A percentile compares a stretch with the other conserved stretches of the same genome.
Evolutionary conservation across 495 filamentous ascomycete species (phyloP).

Genomic region (Neurospora intermedia): DNA sequence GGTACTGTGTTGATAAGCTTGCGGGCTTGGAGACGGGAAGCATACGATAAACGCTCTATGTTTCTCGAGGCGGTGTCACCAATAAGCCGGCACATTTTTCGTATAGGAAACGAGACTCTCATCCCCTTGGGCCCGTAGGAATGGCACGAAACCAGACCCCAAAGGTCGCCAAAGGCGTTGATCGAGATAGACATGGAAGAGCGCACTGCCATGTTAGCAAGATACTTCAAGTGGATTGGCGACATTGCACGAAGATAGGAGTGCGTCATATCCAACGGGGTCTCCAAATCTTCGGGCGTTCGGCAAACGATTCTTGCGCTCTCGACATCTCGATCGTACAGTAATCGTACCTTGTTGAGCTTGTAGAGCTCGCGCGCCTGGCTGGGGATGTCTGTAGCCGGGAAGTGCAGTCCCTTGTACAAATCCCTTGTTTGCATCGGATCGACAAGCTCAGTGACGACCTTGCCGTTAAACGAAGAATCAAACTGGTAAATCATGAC

Average conservation of each 20-base stretch:
- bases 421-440: slow-evolving; percentile 69
- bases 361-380: slow-evolving; percentile 77
- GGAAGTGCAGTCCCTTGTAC: slow-evolving; percentile 85
- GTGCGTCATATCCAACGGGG: slow-evolving; percentile 74
- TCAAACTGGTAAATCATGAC: slow-evolving; percentile 96
- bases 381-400: slow-evolving; percentile 81
- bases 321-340: slow-evolving; percentile 67
- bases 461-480: slow-evolving; percentile 65
- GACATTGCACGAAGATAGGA: slow-evolving; percentile 84
- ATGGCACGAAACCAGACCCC: slow-evolving; percentile 87
- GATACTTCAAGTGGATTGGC: slow-evolving; percentile 80
- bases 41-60: slow-evolving; percentile 81
- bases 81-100: slow-evolving; percentile 89
- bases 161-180: slow-evolving; percentile 72
- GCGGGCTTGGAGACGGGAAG: slow-evolving; percentile 68
- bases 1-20: slow-evolving; percentile 74
- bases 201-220: slow-evolving; percentile 81
- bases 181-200: slow-evolving; percentile 94
- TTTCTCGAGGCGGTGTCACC: slow-evolving; percentile 82
- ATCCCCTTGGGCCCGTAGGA: slow-evolving; percentile 68
- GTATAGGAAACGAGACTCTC: slow-evolving; percentile 82
- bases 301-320: slow-evolving; percentile 78
- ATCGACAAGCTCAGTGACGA: slow-evolving; percentile 83
- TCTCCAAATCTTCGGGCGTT: slow-evolving; percentile 61
- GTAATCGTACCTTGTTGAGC: slow-evolving; percentile 66